These are phyloP conservation scores for Carpinus fangiana DNA, from an alignment of 306 rosid species.

Conservation along the genomic window DNA sequence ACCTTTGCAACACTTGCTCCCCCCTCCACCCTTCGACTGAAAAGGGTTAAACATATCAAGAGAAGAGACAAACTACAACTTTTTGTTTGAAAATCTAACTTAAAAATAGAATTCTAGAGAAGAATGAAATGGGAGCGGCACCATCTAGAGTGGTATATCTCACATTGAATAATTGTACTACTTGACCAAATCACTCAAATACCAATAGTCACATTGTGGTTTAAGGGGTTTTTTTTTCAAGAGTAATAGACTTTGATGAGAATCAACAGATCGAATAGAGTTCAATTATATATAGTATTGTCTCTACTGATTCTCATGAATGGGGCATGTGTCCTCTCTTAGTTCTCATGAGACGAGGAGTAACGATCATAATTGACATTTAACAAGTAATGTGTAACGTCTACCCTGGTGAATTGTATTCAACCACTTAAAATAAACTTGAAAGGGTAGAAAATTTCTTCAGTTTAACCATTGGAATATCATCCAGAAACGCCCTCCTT, in stretches of 20 bases:
- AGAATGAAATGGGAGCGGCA: background rate
- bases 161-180: background rate
- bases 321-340: background rate
- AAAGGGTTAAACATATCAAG: background rate
- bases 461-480: slow-evolving; percentile 10
- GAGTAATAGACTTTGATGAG: background rate
- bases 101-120: background rate
- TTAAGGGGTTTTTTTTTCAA: background rate
- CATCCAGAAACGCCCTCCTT: slow-evolving; percentile 15
- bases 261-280: background rate
- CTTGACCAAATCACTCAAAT: background rate
- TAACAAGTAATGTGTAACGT: background rate
- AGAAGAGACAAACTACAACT: background rate
- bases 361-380: background rate
- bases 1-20: background rate
- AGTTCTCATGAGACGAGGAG: background rate
- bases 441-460: background rate
- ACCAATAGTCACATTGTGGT: too few relatives aligned
- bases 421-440: slow-evolving; percentile 7
- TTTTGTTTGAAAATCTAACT: background rate
- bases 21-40: background rate
- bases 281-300: background rate
- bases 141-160: background rate
- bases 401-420: background rate
- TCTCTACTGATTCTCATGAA: background rate